Evolutionary conservation across 805 yeast genomes (phyloP).

Genomic region (Schwanniomyces polymorphus): DNA sequence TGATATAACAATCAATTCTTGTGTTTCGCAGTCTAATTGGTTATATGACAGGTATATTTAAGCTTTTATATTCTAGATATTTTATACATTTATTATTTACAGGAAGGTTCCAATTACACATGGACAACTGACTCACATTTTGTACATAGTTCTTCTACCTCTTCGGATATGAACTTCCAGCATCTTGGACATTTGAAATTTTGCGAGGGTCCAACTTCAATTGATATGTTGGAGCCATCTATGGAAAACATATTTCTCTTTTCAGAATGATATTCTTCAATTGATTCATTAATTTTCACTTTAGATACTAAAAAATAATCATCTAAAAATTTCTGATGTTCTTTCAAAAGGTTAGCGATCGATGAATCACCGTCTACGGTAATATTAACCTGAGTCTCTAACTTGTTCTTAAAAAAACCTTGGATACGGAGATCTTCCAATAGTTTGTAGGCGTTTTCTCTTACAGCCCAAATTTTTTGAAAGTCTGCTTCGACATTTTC

Average conservation of each 20-base stretch:
- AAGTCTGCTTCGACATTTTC: constrained; percentile 43
- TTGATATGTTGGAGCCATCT: constrained; percentile 21
- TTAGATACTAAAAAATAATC: constrained; percentile 66
- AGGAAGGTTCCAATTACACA: background rate
- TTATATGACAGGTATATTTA: too few species aligned
- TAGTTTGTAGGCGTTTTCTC: constrained; percentile 48
- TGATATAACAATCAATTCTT: too few species aligned
- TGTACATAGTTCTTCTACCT: constrained; percentile 56
- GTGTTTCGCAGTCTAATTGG: too few species aligned
- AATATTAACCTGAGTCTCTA: constrained; percentile 55
- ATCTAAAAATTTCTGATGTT: constrained; percentile 24
- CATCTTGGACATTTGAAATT: constrained; percentile 85
- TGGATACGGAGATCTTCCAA: constrained; percentile 58
- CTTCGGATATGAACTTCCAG: constrained; percentile 72
- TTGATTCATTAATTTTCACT: constrained; percentile 36
- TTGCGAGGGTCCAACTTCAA: constrained; percentile 45
- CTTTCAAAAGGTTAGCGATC: constrained; percentile 10
- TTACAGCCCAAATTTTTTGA: constrained; percentile 43
- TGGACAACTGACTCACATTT: constrained; percentile 55
- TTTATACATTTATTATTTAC: constrained; percentile 13
- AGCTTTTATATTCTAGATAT: background rate
- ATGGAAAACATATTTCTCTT: constrained; percentile 16
- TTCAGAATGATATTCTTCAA: background rate
- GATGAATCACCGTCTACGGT: constrained; percentile 12
- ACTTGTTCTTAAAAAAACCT: constrained; percentile 54